A percentile compares a stretch with the other conserved stretches of the same genome.
phyloP scores from a whole-genome alignment of 2,329 filamentous ascomycete genomes.

The Paecilomyces niveus region DNA sequence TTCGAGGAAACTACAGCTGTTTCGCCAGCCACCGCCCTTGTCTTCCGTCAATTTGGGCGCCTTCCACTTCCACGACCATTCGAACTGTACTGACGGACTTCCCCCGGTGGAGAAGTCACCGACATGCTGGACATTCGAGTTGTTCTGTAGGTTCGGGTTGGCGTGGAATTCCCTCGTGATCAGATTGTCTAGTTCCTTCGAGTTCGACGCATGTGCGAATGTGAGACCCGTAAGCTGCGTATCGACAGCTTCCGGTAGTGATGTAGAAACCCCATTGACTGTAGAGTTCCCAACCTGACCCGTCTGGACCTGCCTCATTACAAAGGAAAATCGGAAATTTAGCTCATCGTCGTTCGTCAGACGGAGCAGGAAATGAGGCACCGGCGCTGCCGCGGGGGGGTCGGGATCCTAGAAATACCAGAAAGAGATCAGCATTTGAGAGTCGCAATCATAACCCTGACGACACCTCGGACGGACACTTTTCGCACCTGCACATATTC shows the following conservation, averaged over 20 bases:
- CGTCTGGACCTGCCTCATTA: slow-evolving; percentile 54
- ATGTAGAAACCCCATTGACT: slow-evolving; percentile 45
- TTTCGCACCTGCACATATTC: slow-evolving; percentile 83
- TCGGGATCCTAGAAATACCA: slow-evolving; percentile 65
- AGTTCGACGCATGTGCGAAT: slow-evolving; percentile 80
- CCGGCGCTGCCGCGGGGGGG: slow-evolving; percentile 33
- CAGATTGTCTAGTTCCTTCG: slow-evolving; percentile 83
- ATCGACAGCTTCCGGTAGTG: slow-evolving; percentile 49
- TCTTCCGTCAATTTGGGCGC: slow-evolving; percentile 78
- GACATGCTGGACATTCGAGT: slow-evolving; percentile 90
- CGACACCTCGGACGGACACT: not conserved
- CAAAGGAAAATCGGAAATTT: slow-evolving; percentile 85
- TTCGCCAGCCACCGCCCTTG: slow-evolving; percentile 86
- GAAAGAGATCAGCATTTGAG: slow-evolving; percentile 1
- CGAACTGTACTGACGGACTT: slow-evolving; percentile 76
- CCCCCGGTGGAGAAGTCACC: slow-evolving; percentile 83
- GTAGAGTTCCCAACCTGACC: slow-evolving; percentile 44
- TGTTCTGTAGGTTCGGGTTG: slow-evolving; percentile 95
- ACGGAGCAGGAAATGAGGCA: slow-evolving; percentile 74
- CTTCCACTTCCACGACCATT: slow-evolving; percentile 97
- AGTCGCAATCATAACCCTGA: not conserved
- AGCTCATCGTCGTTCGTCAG: slow-evolving; percentile 87
- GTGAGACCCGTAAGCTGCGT: slow-evolving; percentile 83
- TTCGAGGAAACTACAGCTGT: slow-evolving; percentile 94
- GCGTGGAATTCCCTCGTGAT: slow-evolving; percentile 94